Evolutionary conservation across 164 flowering plant genomes (phyloP).

Genomic region (Cinnamomum micranthum): DNA sequence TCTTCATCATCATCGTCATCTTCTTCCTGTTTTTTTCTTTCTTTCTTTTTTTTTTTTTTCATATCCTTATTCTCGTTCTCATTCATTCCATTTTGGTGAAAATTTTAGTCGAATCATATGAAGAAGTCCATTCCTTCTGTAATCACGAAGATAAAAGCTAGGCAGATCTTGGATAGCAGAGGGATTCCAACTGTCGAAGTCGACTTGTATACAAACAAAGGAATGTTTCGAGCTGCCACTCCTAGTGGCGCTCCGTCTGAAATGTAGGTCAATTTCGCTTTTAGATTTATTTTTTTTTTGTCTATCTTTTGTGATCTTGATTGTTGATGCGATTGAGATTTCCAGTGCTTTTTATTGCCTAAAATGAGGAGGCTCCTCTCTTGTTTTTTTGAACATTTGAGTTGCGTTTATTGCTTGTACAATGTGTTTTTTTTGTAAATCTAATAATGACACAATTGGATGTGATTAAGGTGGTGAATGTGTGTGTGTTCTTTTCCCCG

Average conservation of each 20-base stretch:
- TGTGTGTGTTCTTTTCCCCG: background rate
- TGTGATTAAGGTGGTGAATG: background rate
- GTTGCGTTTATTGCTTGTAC: too few species aligned
- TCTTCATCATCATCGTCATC: background rate
- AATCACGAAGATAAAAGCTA: conserved; percentile 83
- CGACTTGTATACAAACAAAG: conserved; percentile 84
- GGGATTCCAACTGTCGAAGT: conserved; percentile 98
- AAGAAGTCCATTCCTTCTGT: conserved; percentile 76
- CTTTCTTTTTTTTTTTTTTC: too few species aligned
- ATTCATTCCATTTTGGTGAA: background rate
- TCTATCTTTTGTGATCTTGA: background rate
- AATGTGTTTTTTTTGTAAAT: too few species aligned
- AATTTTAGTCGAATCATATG: conserved; percentile 78
- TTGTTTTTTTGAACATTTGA: too few species aligned
- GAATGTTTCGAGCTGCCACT: conserved; percentile 80
- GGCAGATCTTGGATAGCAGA: conserved; percentile 94
- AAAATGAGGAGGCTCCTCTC: too few species aligned
- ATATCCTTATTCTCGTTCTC: too few species aligned
- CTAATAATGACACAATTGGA: background rate
- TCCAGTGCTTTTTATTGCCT: background rate
- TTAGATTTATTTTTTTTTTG: background rate
- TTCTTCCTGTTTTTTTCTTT: conserved; percentile 5
- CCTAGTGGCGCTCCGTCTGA: conserved; percentile 77
- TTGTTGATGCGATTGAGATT: background rate
- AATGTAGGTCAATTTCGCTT: conserved; percentile 39